Percentiles rank a stretch among this genome's conserved stretches.
Conservation (phyloP, 148 eudicot genomes). For the Rhododendron ferrugineum region DNA sequence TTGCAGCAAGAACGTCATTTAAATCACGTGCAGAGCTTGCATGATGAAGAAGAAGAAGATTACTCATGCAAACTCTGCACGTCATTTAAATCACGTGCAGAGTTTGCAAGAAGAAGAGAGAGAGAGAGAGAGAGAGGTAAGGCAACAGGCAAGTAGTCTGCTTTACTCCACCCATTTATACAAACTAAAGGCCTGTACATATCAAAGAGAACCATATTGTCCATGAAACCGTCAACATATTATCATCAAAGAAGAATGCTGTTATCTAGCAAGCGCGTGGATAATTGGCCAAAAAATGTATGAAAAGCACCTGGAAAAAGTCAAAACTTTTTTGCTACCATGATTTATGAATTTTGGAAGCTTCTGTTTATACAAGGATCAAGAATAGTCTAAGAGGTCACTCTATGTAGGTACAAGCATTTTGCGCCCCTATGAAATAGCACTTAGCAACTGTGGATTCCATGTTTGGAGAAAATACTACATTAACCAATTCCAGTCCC, state of each 20-base stretch:
- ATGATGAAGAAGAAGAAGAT: neutral
- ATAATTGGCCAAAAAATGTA: neutral
- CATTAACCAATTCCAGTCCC: neutral
- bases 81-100: neutral
- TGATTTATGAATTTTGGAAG: neutral
- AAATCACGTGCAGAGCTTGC: neutral
- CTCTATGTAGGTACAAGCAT: neutral
- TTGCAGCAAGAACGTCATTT: neutral
- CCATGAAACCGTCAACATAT: neutral
- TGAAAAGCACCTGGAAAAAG: neutral
- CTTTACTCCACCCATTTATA: neutral
- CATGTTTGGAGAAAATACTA: neutral
- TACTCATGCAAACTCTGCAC: no score
- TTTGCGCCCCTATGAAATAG: neutral
- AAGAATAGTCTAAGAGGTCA: neutral
- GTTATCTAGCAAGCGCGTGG: neutral
- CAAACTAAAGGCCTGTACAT: neutral
- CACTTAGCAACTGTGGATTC: neutral
- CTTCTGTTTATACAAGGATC: neutral
- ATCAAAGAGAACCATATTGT: neutral
- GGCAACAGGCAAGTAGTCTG: neutral
- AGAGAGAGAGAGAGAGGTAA: neutral
- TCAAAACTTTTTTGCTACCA: neutral
- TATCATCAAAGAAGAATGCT: neutral
- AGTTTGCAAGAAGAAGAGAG: neutral